Conservation (phyloP, 1,284 basidiomycete species). For the Leccinum angustisporum region DNA sequence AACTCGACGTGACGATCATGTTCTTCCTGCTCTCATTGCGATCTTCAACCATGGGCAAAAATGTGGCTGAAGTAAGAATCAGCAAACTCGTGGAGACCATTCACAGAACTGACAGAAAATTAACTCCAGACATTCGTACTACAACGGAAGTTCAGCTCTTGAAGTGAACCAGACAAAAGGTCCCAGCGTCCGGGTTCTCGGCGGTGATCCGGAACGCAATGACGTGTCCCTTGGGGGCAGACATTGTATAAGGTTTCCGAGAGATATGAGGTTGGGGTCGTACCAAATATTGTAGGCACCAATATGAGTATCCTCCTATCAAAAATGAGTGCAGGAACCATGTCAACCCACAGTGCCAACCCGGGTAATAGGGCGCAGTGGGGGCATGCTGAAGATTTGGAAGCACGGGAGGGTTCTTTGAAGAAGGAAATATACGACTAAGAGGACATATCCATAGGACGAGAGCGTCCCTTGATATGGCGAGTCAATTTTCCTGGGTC, state of each 20-base stretch:
- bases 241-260: not conserved
- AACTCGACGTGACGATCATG: slow-evolving; percentile 99
- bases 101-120: slow-evolving; percentile 79
- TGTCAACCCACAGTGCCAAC: slow-evolving; percentile 34
- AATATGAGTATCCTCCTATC: slow-evolving; percentile 82
- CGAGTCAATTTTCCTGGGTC: slow-evolving; percentile 89
- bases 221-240: slow-evolving; percentile 41
- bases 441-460: slow-evolving; percentile 96
- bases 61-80: slow-evolving; percentile 51
- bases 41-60: slow-evolving; percentile 96
- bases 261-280: slow-evolving; percentile 9
- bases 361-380: slow-evolving; percentile 76
- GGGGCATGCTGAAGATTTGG: slow-evolving; percentile 91
- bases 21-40: slow-evolving; percentile 93
- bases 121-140: no score
- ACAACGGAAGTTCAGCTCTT: no score
- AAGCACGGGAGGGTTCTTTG: slow-evolving; percentile 94
- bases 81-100: slow-evolving; percentile 54
- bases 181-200: no score
- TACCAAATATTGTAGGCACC: slow-evolving; percentile 84
- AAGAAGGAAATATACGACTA: slow-evolving; percentile 96
- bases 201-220: no score
- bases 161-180: no score
- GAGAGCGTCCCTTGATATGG: slow-evolving; percentile 96
- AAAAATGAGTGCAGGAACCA: slow-evolving; percentile 18